Conservation (phyloP, 495 filamentous ascomycete species). For the Acidomyces sp. region DNA sequence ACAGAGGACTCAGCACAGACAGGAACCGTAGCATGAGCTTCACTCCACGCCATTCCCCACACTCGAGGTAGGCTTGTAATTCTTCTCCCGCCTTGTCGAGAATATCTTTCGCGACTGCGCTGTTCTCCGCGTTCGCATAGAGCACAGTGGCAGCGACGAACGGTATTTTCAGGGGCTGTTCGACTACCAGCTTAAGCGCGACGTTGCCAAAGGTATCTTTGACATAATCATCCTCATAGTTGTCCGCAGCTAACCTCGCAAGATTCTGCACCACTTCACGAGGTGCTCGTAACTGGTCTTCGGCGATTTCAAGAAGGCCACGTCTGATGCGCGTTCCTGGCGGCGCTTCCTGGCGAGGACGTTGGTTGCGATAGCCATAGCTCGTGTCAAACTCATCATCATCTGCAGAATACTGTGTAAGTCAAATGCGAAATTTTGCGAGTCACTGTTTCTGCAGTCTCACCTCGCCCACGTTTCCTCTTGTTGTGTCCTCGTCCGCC, state of each 20-base stretch:
- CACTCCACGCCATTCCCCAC: conserved; percentile 74
- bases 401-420: conserved; percentile 39
- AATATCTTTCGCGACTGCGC: conserved; percentile 56
- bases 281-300: conserved; percentile 31
- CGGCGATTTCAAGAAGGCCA: conserved; percentile 16
- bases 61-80: conserved; percentile 48
- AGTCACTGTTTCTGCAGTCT: too few relatives aligned
- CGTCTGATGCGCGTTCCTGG: conserved; percentile 26
- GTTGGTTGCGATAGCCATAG: conserved; percentile 41
- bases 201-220: conserved; percentile 56
- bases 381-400: conserved; percentile 69
- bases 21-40: conserved; percentile 84
- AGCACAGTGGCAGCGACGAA: conserved; percentile 75
- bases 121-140: conserved; percentile 57
- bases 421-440: too few relatives aligned
- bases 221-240: conserved; percentile 68
- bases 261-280: conserved; percentile 70
- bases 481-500: conserved; percentile 42
- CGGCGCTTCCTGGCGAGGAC: conserved; percentile 65
- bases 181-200: conserved; percentile 59
- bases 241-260: conserved; percentile 60
- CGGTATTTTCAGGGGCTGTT: conserved; percentile 94
- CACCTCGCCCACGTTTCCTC: conserved; percentile 40
- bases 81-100: conserved; percentile 44
- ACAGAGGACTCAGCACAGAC: conserved; percentile 63